Evolutionary conservation across 768 basidiomycete species (phyloP).

Genomic region (Cystofilobasidium ferigula): DNA sequence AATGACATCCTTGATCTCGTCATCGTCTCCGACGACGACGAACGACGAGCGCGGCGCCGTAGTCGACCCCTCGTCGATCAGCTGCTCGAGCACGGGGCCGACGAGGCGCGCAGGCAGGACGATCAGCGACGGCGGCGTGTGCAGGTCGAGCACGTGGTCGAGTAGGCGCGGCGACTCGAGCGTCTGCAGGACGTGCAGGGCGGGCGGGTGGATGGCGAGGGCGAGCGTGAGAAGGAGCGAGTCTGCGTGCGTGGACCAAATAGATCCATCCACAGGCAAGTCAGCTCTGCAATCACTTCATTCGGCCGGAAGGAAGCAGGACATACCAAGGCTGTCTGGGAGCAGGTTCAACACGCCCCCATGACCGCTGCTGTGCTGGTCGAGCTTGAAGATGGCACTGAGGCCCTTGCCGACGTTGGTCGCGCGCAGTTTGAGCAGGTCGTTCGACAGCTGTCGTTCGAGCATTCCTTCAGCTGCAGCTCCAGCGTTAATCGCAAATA

Average conservation of each 20-base stretch:
- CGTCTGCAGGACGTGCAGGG: conserved; percentile 51
- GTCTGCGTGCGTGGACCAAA: conserved; percentile 41
- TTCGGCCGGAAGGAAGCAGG: not conserved
- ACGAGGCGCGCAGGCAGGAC: conserved; percentile 59
- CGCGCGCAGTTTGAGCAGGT: conserved; percentile 57
- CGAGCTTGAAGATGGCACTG: conserved; percentile 47
- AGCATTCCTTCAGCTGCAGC: not conserved
- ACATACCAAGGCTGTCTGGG: conserved; percentile 64
- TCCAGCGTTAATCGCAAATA: too few relatives aligned
- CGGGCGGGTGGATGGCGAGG: conserved; percentile 57
- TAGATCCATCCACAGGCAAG: not conserved
- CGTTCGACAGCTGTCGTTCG: conserved; percentile 56
- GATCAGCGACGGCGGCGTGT: conserved; percentile 60
- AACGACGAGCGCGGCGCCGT: conserved; percentile 51
- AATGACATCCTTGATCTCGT: conserved; percentile 44
- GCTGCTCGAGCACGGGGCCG: conserved; percentile 54
- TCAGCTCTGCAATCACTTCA: not conserved
- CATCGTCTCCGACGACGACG: conserved; percentile 56
- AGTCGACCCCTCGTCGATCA: conserved; percentile 51
- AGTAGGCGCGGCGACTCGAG: conserved; percentile 42
- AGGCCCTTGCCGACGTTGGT: conserved; percentile 64
- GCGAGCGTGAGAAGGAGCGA: conserved; percentile 72
- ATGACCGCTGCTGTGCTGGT: conserved; percentile 45
- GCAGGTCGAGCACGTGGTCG: conserved; percentile 40
- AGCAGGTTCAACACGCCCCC: conserved; percentile 54